Conservation (phyloP, 176 grass and related monocot species). For the Cenchrus fungigraminus region DNA sequence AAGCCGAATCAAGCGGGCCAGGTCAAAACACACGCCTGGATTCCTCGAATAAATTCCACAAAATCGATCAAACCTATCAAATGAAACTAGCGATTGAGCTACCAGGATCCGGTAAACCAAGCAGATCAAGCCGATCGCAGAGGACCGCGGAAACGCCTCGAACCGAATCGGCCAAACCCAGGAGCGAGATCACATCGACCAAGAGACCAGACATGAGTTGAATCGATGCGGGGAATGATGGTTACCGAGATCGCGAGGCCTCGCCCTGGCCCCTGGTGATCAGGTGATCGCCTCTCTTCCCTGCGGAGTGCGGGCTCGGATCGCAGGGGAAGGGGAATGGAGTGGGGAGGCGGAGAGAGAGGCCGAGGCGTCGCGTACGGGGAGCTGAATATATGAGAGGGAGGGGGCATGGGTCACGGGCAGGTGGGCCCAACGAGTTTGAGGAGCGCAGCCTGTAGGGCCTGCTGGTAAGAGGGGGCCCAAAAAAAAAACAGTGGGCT, state of each 20-base stretch:
- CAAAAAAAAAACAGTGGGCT: neutral
- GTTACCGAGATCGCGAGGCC: slow-evolving; percentile 43
- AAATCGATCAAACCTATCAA: neutral
- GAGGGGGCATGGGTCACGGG: slow-evolving; percentile 3
- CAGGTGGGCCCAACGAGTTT: slow-evolving; percentile 26
- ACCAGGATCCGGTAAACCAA: neutral
- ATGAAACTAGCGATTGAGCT: neutral
- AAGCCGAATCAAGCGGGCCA: slow-evolving; percentile 15
- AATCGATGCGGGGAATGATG: neutral
- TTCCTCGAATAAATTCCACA: slow-evolving; percentile 19
- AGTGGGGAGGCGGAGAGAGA: slow-evolving; percentile 22
- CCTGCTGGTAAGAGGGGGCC: neutral
- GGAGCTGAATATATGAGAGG: slow-evolving; percentile 9
- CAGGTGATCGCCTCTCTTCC: slow-evolving; percentile 21
- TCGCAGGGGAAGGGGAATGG: slow-evolving; percentile 22
- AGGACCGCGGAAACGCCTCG: neutral
- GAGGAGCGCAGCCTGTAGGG: neutral
- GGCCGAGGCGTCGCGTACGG: neutral
- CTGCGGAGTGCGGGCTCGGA: slow-evolving; percentile 30
- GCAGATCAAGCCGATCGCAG: neutral
- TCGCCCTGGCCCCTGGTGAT: neutral
- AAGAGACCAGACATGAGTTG: neutral
- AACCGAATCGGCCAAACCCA: neutral
- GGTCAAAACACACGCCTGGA: slow-evolving; percentile 20
- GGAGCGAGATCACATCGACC: neutral